phyloP scores from a whole-genome alignment of 306 rosid genomes.

The Quercus engelmannii region DNA sequence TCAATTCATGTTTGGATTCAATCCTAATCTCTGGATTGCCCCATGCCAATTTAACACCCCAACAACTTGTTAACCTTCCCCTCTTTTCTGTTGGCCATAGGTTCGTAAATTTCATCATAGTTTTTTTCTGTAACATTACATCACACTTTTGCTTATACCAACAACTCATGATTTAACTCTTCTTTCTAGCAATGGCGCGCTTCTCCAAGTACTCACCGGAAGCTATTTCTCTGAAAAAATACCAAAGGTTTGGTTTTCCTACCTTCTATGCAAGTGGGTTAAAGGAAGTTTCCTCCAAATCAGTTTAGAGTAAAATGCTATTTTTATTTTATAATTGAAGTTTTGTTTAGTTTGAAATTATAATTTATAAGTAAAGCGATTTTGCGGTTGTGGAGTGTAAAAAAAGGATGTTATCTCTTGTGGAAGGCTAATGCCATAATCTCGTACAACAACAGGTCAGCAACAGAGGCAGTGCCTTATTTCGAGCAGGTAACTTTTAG shows the following conservation, averaged over 20 bases:
- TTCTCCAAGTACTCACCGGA: slow-evolving; percentile 48
- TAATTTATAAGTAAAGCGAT: background rate
- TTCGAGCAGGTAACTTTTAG: slow-evolving; percentile 80
- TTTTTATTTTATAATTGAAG: background rate
- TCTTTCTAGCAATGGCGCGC: slow-evolving; percentile 47
- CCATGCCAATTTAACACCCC: slow-evolving; percentile 49
- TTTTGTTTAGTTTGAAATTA: slow-evolving; percentile 19
- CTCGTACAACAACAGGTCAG: slow-evolving; percentile 91
- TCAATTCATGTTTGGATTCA: slow-evolving; percentile 62
- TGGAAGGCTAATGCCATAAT: slow-evolving; percentile 91
- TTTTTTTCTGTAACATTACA: background rate
- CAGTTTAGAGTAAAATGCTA: too few relatives aligned
- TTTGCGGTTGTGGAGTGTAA: slow-evolving; percentile 7
- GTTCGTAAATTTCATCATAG: slow-evolving; percentile 23
- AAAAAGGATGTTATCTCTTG: slow-evolving; percentile 32
- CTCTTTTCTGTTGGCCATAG: slow-evolving; percentile 89
- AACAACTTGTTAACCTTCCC: slow-evolving; percentile 66
- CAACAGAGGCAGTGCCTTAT: slow-evolving; percentile 95
- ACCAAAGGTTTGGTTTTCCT: slow-evolving; percentile 42
- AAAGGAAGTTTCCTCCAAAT: too few relatives aligned
- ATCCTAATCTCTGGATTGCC: slow-evolving; percentile 69
- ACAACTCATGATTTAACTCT: background rate
- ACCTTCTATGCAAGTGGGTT: background rate
- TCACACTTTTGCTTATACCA: background rate
- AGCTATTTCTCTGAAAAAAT: slow-evolving; percentile 45